phyloP scores from a whole-genome alignment of 257 asterid genomes.

The Solanum chaucha region DNA sequence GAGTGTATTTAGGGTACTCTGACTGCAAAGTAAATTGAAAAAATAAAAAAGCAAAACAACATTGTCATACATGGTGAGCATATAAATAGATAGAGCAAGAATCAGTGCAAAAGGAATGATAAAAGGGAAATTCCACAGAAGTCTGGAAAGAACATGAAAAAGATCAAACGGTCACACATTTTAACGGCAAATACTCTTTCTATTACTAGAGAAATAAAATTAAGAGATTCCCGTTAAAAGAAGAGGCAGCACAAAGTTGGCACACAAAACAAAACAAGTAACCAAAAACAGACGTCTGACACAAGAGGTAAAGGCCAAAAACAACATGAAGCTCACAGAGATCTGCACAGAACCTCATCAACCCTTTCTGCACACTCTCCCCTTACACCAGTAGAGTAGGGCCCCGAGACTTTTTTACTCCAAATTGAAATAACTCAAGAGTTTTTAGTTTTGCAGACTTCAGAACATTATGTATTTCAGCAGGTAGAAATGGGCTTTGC shows the following conservation, averaged over 20 bases:
- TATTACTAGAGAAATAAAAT: neutral
- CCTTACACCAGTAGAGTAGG: neutral
- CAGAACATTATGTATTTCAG: neutral
- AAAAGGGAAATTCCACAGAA: neutral
- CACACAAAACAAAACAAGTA: neutral
- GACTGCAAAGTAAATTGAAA: slow-evolving; percentile 34
- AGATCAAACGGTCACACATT: neutral
- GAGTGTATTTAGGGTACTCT: slow-evolving; percentile 81
- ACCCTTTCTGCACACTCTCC: neutral
- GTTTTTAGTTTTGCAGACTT: neutral
- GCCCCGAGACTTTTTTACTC: neutral
- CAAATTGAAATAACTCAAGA: neutral
- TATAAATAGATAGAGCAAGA: neutral
- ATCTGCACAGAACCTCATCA: neutral
- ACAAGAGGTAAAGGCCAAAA: neutral
- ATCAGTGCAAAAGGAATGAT: neutral
- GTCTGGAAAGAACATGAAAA: neutral
- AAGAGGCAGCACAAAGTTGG: neutral
- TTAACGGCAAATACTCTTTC: neutral
- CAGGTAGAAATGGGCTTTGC: neutral
- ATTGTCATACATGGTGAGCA: neutral
- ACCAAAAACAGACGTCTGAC: neutral
- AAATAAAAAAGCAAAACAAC: neutral
- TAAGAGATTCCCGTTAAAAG: neutral
- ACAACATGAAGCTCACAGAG: neutral